Percentiles rank a stretch among this genome's conserved stretches.
Conservation (phyloP, 2,329 filamentous ascomycete species). For the Apiospora koreana region DNA sequence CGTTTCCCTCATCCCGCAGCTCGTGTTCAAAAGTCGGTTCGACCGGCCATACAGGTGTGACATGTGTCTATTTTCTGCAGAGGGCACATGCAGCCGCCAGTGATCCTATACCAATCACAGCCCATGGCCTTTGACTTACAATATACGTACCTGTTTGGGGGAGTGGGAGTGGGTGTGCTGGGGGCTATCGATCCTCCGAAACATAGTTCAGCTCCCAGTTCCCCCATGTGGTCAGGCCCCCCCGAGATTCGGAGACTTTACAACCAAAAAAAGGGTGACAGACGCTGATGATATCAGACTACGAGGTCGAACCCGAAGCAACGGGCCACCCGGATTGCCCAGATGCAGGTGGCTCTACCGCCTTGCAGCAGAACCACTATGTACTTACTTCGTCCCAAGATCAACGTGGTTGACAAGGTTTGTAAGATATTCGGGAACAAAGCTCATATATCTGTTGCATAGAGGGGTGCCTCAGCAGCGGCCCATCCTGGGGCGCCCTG, state of each 20-base stretch:
- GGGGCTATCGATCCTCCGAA: neutral
- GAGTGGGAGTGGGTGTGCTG: neutral
- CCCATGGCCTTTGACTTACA: neutral
- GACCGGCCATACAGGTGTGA: neutral
- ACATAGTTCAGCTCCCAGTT: neutral
- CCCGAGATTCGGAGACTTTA: conserved; percentile 1
- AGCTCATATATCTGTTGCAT: neutral
- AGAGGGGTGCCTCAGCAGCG: neutral
- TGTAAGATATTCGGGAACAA: neutral
- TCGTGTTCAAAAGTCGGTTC: conserved; percentile 3
- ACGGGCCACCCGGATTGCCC: neutral
- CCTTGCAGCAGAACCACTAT: conserved; percentile 2
- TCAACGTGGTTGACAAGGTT: conserved; percentile 2
- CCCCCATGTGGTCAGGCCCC: neutral
- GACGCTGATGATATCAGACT: conserved; percentile 1
- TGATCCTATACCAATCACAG: neutral
- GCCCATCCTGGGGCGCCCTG: neutral
- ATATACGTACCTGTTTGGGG: neutral
- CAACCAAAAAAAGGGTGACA: neutral
- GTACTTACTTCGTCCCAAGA: conserved; percentile 2
- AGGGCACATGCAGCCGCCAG: neutral
- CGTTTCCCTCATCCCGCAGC: neutral
- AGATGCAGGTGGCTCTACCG: neutral
- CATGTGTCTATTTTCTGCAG: conserved; percentile 7
- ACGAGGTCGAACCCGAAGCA: neutral